These are phyloP conservation scores for Breynia disticha DNA, from an alignment of 441 rosid species.

Conservation along the genomic window DNA sequence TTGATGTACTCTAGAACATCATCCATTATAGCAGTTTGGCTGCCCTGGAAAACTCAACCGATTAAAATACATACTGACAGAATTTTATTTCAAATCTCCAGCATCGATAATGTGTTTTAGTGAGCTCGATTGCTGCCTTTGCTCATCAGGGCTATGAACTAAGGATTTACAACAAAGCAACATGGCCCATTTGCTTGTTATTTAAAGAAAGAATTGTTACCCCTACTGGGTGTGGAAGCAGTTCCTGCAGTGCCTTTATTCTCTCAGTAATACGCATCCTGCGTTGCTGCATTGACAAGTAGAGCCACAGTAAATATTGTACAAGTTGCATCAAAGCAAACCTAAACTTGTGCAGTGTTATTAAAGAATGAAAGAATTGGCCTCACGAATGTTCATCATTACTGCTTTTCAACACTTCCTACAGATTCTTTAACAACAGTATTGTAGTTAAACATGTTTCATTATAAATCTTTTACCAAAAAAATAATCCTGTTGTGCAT, in stretches of 20 bases:
- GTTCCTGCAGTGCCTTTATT: conserved; percentile 32
- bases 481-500: too few species aligned
- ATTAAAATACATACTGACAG: not conserved
- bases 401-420: too few species aligned
- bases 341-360: not conserved
- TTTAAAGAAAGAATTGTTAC: conserved; percentile 13
- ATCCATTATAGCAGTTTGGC: conserved; percentile 28
- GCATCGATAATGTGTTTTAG: not conserved
- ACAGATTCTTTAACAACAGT: too few species aligned
- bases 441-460: too few species aligned
- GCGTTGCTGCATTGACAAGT: conserved; percentile 25
- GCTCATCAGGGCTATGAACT: not conserved
- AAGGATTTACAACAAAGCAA: not conserved
- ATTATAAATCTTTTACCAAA: too few species aligned
- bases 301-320: conserved; percentile 1
- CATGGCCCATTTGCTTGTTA: not conserved
- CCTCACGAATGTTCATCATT: too few species aligned
- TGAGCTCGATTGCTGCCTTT: not conserved
- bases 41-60: conserved; percentile 23
- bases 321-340: not conserved
- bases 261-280: conserved; percentile 30
- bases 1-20: conserved; percentile 36
- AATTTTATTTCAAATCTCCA: not conserved
- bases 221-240: conserved; percentile 38
- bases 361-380: too few species aligned